A percentile compares a stretch with the other conserved stretches of the same genome.
These are phyloP conservation scores for Tetrastigma voinierianum DNA, from an alignment of 164 flowering plant genomes.

Conservation along the genomic window DNA sequence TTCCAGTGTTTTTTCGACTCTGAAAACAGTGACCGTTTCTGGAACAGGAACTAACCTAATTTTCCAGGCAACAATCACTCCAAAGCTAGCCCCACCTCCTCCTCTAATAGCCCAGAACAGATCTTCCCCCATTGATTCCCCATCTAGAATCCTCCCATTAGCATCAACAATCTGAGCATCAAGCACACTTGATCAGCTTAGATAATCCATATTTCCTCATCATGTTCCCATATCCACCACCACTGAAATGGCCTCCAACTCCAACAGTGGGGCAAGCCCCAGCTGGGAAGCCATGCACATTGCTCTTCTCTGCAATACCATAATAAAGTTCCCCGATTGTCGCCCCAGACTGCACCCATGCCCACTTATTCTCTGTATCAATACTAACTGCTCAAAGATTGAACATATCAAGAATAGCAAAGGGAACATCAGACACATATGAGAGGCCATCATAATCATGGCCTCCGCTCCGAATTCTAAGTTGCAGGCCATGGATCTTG, in stretches of 20 bases:
- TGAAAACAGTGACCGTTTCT: conserved; percentile 34
- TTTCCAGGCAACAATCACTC: conserved; percentile 41
- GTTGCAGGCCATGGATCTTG: too few species aligned
- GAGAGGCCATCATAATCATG: too few species aligned
- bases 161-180: not conserved
- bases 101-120: conserved; percentile 21
- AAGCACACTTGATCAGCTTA: not conserved
- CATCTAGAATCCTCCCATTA: not conserved
- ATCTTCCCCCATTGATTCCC: conserved; percentile 1
- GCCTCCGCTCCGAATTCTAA: too few species aligned
- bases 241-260: conserved; percentile 5
- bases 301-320: not conserved
- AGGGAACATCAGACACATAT: not conserved
- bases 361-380: not conserved
- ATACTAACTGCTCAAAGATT: not conserved
- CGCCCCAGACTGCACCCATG: conserved; percentile 4
- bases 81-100: conserved; percentile 50
- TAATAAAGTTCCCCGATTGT: not conserved
- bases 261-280: not conserved
- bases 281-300: conserved; percentile 2
- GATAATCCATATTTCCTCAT: conserved; percentile 2
- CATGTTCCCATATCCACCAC: not conserved
- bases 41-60: conserved; percentile 43
- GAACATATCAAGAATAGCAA: not conserved
- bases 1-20: conserved; percentile 18